Percentiles rank a stretch among this genome's conserved stretches.
These are phyloP conservation scores for Pouteria glomerata DNA, from an alignment of 148 eudicot species.

Conservation along the genomic window DNA sequence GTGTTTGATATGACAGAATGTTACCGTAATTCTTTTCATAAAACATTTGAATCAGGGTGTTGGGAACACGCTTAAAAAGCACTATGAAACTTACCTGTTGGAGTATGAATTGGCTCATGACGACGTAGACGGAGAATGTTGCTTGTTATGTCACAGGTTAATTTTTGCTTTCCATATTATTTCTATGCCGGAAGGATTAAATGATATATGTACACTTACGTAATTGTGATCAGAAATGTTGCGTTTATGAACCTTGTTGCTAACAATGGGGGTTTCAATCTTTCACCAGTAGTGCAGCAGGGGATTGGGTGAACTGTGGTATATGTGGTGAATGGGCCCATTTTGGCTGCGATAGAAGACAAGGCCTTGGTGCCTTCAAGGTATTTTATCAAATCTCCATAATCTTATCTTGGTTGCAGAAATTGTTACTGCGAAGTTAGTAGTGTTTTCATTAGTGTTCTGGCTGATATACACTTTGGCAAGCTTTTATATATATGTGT, in stretches of 20 bases:
- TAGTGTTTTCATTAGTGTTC: background rate
- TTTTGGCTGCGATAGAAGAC: conserved; percentile 97
- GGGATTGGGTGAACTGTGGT: conserved; percentile 98
- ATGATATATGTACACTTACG: background rate
- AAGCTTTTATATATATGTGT: no score
- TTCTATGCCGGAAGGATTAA: background rate
- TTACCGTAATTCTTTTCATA: background rate
- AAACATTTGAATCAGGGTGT: conserved; percentile 60
- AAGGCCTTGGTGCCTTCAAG: conserved; percentile 95
- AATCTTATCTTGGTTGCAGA: conserved; percentile 4
- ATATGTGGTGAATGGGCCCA: conserved; percentile 98
- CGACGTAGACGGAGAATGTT: conserved; percentile 96
- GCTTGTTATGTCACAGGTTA: conserved; percentile 94
- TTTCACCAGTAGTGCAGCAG: conserved; percentile 86
- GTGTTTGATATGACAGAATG: background rate
- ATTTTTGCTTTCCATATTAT: conserved; percentile 9
- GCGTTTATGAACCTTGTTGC: background rate
- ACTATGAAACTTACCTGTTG: conserved; percentile 86
- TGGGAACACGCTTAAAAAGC: conserved; percentile 92
- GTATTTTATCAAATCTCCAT: conserved; percentile 26
- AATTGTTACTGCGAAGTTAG: background rate
- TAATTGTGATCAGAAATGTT: background rate
- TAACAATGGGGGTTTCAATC: background rate
- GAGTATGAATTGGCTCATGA: conserved; percentile 97
- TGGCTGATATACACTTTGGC: background rate